phyloP scores from a whole-genome alignment of 1,284 basidiomycete genomes.

The Trametes versicolor region DNA sequence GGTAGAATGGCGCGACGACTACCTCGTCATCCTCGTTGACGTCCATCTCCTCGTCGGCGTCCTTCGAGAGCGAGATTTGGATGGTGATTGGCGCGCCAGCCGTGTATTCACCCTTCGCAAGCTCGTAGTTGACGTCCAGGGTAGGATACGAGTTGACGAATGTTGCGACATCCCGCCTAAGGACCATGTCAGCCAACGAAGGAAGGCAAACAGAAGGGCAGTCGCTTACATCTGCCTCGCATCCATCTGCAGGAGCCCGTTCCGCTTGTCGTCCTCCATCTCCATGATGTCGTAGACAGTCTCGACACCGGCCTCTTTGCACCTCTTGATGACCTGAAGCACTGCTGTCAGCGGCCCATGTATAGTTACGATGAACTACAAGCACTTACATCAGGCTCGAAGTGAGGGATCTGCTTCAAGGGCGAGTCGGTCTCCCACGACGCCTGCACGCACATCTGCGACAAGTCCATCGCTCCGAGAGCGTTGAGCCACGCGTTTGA shows the following conservation, averaged over 20 bases:
- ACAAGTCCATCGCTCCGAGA: conserved; percentile 96
- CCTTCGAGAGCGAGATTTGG: conserved; percentile 83
- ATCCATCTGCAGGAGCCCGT: conserved; percentile 86
- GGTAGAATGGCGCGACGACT: conserved; percentile 94
- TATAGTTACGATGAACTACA: not conserved
- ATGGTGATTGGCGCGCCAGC: conserved; percentile 87
- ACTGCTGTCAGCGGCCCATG: not conserved
- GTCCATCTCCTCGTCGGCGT: conserved; percentile 87
- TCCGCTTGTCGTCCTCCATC: conserved; percentile 92
- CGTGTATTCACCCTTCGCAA: conserved; percentile 87
- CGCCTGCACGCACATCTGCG: conserved; percentile 99
- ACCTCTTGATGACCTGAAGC: conserved; percentile 80
- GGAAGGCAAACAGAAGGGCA: not conserved
- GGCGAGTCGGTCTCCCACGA: conserved; percentile 98
- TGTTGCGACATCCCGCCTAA: conserved; percentile 86
- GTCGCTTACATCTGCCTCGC: conserved; percentile 81
- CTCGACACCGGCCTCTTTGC: conserved; percentile 83
- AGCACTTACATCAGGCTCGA: conserved; percentile 79
- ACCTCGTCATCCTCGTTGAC: conserved; percentile 70
- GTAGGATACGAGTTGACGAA: conserved; percentile 97
- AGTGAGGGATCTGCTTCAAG: conserved; percentile 95
- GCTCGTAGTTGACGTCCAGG: conserved; percentile 86
- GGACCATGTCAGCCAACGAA: conserved; percentile 26
- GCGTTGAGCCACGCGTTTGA: conserved; percentile 96
- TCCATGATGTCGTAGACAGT: conserved; percentile 98